Evolutionary conservation across 306 rosid genomes (phyloP).

Genomic region (Acacia confusa): DNA sequence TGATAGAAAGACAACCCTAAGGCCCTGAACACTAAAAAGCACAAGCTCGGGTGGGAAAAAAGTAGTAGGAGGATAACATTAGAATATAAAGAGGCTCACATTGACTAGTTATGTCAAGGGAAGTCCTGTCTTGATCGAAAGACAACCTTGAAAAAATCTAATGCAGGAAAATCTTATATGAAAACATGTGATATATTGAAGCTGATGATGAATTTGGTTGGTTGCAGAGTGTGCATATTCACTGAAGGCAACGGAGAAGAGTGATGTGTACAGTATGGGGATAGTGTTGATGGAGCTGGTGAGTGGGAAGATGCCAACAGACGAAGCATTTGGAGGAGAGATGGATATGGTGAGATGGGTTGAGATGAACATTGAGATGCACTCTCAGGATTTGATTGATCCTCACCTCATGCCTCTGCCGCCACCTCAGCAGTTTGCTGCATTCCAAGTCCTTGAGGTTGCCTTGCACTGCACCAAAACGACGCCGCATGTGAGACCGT

Average conservation of each 20-base stretch:
- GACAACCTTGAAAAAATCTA: too few relatives aligned
- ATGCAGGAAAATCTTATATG: too few relatives aligned
- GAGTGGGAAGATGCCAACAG: conserved; percentile 88
- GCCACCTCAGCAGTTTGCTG: conserved; percentile 61
- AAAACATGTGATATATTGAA: background rate
- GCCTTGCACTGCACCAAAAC: conserved; percentile 86
- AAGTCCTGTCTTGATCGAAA: background rate
- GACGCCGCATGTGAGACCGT: conserved; percentile 74
- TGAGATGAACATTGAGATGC: conserved; percentile 55
- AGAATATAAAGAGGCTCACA: too few relatives aligned
- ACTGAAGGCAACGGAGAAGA: conserved; percentile 76
- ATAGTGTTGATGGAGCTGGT: conserved; percentile 89
- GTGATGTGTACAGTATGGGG: conserved; percentile 96
- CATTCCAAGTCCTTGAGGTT: conserved; percentile 80
- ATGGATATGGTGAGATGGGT: conserved; percentile 99
- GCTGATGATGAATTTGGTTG: background rate
- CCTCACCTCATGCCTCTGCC: conserved; percentile 60
- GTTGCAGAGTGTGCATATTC: conserved; percentile 86
- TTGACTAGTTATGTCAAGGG: too few relatives aligned
- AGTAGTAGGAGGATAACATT: too few relatives aligned
- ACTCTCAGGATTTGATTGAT: conserved; percentile 65
- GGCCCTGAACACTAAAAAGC: too few relatives aligned
- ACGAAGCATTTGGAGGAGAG: conserved; percentile 61
- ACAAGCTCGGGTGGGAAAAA: too few relatives aligned
- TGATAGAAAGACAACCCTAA: too few relatives aligned